phyloP scores from a whole-genome alignment of 352 stramenopile genomes.

The Phytophthora pseudosyringae region DNA sequence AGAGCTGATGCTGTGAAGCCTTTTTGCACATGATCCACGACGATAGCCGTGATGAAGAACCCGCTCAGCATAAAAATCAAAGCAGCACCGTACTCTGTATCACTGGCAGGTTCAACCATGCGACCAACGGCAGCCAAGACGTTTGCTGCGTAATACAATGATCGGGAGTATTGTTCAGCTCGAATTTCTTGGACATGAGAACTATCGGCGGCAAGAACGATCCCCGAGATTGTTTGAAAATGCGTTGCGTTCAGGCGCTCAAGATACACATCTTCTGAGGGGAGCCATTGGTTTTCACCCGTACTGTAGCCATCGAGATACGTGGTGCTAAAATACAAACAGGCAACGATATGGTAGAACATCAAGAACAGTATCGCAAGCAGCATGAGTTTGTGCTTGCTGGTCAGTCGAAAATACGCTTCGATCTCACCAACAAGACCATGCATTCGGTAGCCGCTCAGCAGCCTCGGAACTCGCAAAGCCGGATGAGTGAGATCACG shows the following conservation, averaged over 20 bases:
- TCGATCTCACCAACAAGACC: constrained; percentile 47
- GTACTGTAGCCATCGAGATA: constrained; percentile 51
- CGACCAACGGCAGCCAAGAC: constrained; percentile 50
- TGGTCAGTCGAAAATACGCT: constrained; percentile 48
- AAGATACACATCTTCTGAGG: constrained; percentile 52
- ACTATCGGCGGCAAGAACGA: constrained; percentile 25
- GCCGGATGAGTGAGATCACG: constrained; percentile 13
- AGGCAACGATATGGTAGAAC: constrained; percentile 63
- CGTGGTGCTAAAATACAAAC: constrained; percentile 58
- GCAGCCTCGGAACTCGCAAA: constrained; percentile 40
- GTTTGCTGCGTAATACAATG: constrained; percentile 66
- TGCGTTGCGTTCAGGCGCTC: constrained; percentile 40
- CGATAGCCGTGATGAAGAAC: constrained; percentile 68
- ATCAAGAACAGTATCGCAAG: constrained; percentile 51
- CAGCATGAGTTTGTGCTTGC: constrained; percentile 45
- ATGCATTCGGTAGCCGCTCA: constrained; percentile 44
- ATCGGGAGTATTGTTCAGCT: constrained; percentile 60
- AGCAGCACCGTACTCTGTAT: constrained; percentile 53
- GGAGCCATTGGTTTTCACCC: constrained; percentile 52
- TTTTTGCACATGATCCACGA: constrained; percentile 78
- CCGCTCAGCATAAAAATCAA: constrained; percentile 74
- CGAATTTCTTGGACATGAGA: constrained; percentile 38
- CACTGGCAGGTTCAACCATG: constrained; percentile 56
- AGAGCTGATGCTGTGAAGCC: constrained; percentile 68
- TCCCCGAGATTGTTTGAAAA: constrained; percentile 37